Conservation (phyloP, 78 protist species). For the Dictyostelium citrinum region DNA sequence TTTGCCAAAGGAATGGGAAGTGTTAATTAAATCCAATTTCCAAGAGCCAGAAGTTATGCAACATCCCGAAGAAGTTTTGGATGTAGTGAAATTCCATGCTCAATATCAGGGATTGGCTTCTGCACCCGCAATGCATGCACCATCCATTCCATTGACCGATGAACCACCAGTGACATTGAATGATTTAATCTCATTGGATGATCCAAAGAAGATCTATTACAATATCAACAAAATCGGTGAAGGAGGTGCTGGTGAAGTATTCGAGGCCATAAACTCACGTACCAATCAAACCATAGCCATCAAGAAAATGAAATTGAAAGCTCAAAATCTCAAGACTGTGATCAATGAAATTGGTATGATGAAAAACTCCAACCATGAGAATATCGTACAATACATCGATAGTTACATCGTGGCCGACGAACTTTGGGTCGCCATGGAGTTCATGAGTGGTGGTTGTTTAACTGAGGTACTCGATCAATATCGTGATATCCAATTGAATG, state of each 20-base stretch:
- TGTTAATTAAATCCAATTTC: constrained; percentile 77
- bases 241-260: constrained; percentile 88
- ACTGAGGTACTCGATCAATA: constrained; percentile 83
- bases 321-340: constrained; percentile 61
- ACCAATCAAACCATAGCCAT: constrained; percentile 77
- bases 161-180: constrained; percentile 68
- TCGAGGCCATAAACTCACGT: constrained; percentile 43
- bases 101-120: constrained; percentile 28
- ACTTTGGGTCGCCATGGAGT: constrained; percentile 87
- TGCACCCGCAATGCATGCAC: constrained; percentile 20
- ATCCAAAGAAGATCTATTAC: constrained; percentile 77
- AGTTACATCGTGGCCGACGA: constrained; percentile 73
- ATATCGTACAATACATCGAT: constrained; percentile 83
- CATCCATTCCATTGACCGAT: constrained; percentile 21
- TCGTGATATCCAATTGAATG: constrained; percentile 66
- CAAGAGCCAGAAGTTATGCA: constrained; percentile 81
- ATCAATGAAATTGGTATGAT: constrained; percentile 85
- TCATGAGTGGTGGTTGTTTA: constrained; percentile 84
- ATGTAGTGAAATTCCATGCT: constrained; percentile 78
- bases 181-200: constrained; percentile 75
- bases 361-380: constrained; percentile 69
- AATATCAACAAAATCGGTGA: constrained; percentile 87
- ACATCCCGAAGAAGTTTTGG: constrained; percentile 73
- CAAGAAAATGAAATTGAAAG: constrained; percentile 82
- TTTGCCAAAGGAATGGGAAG: constrained; percentile 81